A percentile compares a stretch with the other conserved stretches of the same genome.
Conservation (phyloP, 176 grass and related monocot genomes). For the Tuctoria greenei region DNA sequence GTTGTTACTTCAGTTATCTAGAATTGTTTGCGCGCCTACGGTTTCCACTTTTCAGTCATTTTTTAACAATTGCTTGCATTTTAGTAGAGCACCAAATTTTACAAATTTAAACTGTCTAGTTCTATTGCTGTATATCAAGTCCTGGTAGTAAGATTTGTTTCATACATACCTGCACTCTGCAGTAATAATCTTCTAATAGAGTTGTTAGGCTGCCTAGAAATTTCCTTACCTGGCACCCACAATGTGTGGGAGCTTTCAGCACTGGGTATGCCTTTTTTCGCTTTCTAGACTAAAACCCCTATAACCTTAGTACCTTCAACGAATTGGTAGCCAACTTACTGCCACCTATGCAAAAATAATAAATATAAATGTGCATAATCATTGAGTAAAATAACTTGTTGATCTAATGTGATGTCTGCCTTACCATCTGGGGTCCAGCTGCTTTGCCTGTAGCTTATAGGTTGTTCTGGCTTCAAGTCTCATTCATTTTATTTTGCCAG, state of each 20-base stretch:
- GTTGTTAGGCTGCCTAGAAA: not conserved
- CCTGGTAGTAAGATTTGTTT: not conserved
- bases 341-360: not conserved
- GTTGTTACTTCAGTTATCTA: slow-evolving; percentile 9
- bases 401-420: not conserved
- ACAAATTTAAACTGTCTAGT: not conserved
- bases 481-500: not conserved
- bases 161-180: not conserved
- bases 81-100: not conserved
- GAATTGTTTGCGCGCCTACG: not conserved
- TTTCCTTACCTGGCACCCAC: no score
- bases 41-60: not conserved
- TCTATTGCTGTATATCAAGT: not conserved
- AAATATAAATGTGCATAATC: not conserved
- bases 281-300: not conserved
- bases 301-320: not conserved
- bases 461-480: not conserved
- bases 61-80: not conserved
- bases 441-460: not conserved
- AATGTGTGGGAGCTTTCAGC: no score
- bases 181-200: not conserved
- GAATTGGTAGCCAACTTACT: not conserved
- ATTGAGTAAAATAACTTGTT: not conserved
- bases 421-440: not conserved
- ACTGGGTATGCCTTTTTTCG: not conserved